Evolutionary conservation across 257 asterid genomes (phyloP).

Genomic region (Misopates orontium): DNA sequence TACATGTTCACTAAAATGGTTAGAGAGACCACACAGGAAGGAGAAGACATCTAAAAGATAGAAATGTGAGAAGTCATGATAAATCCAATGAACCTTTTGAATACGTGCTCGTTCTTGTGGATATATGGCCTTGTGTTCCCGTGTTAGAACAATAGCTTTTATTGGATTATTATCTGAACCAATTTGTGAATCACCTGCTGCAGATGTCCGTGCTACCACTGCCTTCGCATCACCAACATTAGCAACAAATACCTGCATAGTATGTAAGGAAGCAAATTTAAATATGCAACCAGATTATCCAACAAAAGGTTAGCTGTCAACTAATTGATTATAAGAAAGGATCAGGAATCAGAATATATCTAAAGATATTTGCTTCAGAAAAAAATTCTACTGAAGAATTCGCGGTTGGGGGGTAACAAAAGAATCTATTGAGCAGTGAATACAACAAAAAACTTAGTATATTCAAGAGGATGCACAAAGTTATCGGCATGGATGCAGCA

Average conservation of each 20-base stretch:
- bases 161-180: constrained; percentile 31
- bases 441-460: no score
- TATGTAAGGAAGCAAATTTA: constrained; percentile 18
- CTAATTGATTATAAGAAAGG: no score
- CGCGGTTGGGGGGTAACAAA: no score
- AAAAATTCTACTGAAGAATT: no score
- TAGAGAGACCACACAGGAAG: constrained; percentile 14
- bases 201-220: constrained; percentile 75
- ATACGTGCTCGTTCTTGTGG: constrained; percentile 92
- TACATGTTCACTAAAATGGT: neutral
- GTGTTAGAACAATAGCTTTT: constrained; percentile 81
- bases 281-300: constrained; percentile 16
- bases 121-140: constrained; percentile 90
- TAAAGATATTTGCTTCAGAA: no score
- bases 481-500: constrained; percentile 1
- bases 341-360: no score
- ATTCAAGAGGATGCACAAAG: neutral
- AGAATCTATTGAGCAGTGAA: no score
- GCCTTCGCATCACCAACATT: constrained; percentile 93
- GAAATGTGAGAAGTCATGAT: constrained; percentile 8
- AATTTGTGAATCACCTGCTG: constrained; percentile 42
- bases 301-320: no score
- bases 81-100: constrained; percentile 58
- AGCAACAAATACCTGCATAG: constrained; percentile 77
- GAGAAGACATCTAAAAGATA: neutral